A percentile compares a stretch with the other conserved stretches of the same genome.
Evolutionary conservation across 1,284 basidiomycete genomes (phyloP).

Genomic region (Fomitopsis betulina): DNA sequence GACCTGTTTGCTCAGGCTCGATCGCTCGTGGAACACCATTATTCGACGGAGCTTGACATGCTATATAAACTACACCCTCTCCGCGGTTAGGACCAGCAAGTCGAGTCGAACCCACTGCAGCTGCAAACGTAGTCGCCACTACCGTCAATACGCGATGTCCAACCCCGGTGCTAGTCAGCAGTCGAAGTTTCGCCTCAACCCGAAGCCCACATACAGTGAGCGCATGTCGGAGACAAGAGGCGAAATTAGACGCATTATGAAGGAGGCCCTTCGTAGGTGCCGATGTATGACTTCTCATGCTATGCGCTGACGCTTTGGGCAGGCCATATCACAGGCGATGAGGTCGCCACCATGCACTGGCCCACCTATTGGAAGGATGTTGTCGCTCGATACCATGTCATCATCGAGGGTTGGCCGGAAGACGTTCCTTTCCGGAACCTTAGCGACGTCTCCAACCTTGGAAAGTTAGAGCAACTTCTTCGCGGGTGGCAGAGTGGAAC

Average conservation of each 20-base stretch:
- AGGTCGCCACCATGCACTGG: constrained; percentile 26
- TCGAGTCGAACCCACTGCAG: not conserved
- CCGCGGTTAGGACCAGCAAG: not conserved
- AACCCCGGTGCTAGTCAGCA: constrained; percentile 15
- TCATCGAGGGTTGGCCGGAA: constrained; percentile 28
- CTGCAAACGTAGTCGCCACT: not conserved
- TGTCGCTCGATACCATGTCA: constrained; percentile 25
- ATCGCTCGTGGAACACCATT: not conserved
- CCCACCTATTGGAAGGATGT: constrained; percentile 27
- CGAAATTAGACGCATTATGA: constrained; percentile 25
- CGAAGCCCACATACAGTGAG: constrained; percentile 24
- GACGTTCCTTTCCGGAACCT: constrained; percentile 30
- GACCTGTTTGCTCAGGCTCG: not conserved
- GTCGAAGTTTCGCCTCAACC: constrained; percentile 25
- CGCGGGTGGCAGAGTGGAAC: constrained; percentile 19
- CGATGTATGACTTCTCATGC: not conserved
- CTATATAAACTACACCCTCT: not conserved
- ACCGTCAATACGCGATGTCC: not conserved
- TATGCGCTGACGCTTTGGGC: not conserved
- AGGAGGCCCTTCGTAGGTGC: constrained; percentile 24
- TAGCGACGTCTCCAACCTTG: constrained; percentile 28
- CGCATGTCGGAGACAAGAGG: constrained; percentile 27
- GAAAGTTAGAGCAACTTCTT: constrained; percentile 25
- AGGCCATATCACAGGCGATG: constrained; percentile 25
- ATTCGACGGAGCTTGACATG: not conserved